Conservation (phyloP, 257 asterid genomes). For the Rubia yunnanensis region DNA sequence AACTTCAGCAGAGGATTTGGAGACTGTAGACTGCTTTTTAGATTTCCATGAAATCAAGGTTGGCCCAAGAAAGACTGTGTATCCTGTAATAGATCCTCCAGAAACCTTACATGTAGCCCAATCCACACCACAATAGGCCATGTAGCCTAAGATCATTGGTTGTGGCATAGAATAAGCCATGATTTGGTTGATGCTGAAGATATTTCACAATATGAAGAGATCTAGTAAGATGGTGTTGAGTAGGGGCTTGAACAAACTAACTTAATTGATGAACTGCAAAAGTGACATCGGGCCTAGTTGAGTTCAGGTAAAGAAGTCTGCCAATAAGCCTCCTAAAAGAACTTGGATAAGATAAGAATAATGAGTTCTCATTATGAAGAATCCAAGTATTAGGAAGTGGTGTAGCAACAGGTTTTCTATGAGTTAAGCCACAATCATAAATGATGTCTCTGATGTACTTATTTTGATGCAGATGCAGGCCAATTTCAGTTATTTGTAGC, state of each 20-base stretch:
- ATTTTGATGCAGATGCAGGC: neutral
- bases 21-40: neutral
- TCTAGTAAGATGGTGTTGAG: neutral
- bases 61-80: neutral
- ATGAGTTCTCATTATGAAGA: too few relatives aligned
- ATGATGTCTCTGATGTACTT: neutral
- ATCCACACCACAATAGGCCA: neutral
- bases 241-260: neutral
- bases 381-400: neutral
- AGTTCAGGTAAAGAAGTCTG: neutral
- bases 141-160: neutral
- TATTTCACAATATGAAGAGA: neutral
- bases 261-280: neutral
- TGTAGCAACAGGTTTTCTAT: neutral
- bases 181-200: neutral
- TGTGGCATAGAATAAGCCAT: neutral
- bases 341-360: neutral
- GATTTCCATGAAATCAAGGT: neutral
- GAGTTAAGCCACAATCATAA: neutral
- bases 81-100: neutral
- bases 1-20: neutral
- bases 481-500: neutral
- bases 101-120: neutral
- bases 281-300: neutral
- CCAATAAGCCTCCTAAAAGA: neutral